These are phyloP conservation scores for Torrubiella hemipterigena DNA, from an alignment of 2,329 filamentous ascomycete genomes.

Conservation along the genomic window DNA sequence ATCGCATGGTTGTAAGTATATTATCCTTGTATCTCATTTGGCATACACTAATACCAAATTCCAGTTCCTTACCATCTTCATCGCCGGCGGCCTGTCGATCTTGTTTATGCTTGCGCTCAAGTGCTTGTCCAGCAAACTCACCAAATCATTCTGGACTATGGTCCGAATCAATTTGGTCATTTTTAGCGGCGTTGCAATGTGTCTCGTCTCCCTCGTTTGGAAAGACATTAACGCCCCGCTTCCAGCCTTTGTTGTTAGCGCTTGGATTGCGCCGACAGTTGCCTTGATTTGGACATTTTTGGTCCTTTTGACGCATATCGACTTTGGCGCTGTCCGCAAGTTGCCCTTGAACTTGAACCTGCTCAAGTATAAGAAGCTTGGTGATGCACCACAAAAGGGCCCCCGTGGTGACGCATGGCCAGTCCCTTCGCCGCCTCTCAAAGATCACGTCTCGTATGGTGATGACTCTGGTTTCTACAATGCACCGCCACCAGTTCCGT, in stretches of 20 bases:
- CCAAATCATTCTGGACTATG: conserved; percentile 20
- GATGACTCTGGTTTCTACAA: no score
- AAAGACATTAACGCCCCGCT: conserved; percentile 4
- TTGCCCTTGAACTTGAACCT: not conserved
- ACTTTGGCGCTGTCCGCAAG: conserved; percentile 10
- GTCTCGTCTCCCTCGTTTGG: conserved; percentile 15
- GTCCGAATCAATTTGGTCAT: conserved; percentile 17
- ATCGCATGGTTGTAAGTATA: conserved; percentile 18
- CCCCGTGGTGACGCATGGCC: no score
- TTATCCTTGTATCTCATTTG: not conserved
- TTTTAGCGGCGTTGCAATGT: conserved; percentile 16
- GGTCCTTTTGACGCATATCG: conserved; percentile 18
- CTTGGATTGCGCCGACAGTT: conserved; percentile 21
- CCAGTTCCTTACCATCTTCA: conserved; percentile 22
- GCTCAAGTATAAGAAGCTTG: no score
- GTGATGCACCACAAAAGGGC: no score
- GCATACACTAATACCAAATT: not conserved
- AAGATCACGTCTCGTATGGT: no score
- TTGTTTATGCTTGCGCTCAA: conserved; percentile 18
- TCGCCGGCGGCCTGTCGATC: conserved; percentile 18
- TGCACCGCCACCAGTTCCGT: no score
- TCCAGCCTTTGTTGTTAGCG: conserved; percentile 12
- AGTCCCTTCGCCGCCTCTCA: no score
- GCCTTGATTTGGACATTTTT: conserved; percentile 20
- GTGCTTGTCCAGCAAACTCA: conserved; percentile 15